Conservation (phyloP, 352 stramenopile species). For the Pythium vanterpoolii region DNA sequence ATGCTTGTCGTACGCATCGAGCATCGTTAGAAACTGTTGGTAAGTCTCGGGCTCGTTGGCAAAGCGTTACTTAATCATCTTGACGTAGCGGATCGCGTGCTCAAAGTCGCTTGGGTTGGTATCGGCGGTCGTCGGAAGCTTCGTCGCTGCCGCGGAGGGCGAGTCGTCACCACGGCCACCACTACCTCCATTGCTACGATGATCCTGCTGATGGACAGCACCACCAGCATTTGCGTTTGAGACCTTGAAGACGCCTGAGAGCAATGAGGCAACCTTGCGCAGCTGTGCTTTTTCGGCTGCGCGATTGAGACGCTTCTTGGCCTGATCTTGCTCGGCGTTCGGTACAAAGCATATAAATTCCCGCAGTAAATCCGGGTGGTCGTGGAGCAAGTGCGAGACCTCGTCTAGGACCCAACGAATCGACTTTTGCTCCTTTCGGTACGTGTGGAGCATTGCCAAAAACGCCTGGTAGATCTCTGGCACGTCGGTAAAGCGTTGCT, state of each 20-base stretch:
- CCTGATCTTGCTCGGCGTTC: constrained; percentile 97
- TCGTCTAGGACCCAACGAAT: constrained; percentile 98
- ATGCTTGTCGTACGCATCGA: too few species aligned
- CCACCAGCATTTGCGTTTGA: too few species aligned
- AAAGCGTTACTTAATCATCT: too few species aligned
- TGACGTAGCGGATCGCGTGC: too few species aligned
- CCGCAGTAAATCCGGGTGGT: constrained; percentile 98
- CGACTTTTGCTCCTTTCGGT: constrained; percentile 98
- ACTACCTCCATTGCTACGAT: constrained; percentile 22
- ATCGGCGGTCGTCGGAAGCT: too few species aligned
- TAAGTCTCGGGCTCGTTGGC: too few species aligned
- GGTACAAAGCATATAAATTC: constrained; percentile 99
- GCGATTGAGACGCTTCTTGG: constrained; percentile 93
- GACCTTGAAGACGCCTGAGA: too few species aligned
- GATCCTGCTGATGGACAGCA: background rate
- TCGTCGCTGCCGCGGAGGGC: constrained; percentile 48
- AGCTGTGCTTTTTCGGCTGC: constrained; percentile 94
- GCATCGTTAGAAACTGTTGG: too few species aligned
- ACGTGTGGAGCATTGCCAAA: constrained; percentile 99
- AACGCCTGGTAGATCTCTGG: constrained; percentile 99
- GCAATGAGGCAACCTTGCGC: constrained; percentile 66
- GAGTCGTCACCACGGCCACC: constrained; percentile 43
- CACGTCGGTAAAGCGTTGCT: constrained; percentile 97
- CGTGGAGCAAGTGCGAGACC: constrained; percentile 98
- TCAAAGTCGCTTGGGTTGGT: too few species aligned